phyloP scores from a whole-genome alignment of 2,329 filamentous ascomycete species.

The Colletotrichum sp. region DNA sequence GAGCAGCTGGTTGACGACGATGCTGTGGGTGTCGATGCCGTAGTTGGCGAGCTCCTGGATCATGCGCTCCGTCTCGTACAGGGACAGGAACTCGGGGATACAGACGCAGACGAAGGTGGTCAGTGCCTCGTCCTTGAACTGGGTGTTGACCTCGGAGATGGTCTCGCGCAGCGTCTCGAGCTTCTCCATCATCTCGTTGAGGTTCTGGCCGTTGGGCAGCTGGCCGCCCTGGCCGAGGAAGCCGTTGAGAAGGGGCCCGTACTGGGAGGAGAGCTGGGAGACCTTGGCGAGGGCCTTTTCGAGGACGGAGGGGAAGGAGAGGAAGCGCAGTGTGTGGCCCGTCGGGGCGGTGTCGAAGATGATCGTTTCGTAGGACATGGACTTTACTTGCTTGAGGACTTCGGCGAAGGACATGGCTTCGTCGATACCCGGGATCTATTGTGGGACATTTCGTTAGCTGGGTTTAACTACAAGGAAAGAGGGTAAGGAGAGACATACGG shows the following conservation, averaged over 20 bases:
- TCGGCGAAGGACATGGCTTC: constrained; percentile 99
- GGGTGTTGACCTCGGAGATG: constrained; percentile 93
- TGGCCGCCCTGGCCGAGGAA: constrained; percentile 79
- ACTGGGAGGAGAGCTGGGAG: constrained; percentile 90
- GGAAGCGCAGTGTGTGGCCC: constrained; percentile 96
- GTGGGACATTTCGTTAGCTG: neutral
- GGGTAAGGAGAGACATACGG: constrained; percentile 60
- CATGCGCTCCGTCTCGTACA: constrained; percentile 99
- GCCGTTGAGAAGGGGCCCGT: constrained; percentile 93
- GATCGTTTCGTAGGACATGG: constrained; percentile 97
- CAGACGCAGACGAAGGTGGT: constrained; percentile 99
- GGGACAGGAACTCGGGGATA: constrained; percentile 93
- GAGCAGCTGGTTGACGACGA: constrained; percentile 97
- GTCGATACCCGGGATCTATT: constrained; percentile 94
- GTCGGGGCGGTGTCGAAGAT: constrained; percentile 99
- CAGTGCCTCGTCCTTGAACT: constrained; percentile 96
- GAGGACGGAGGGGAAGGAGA: constrained; percentile 97
- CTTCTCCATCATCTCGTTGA: constrained; percentile 92
- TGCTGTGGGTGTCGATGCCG: constrained; percentile 93
- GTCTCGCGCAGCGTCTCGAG: constrained; percentile 93
- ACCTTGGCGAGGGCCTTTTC: constrained; percentile 99
- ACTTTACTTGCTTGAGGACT: constrained; percentile 99
- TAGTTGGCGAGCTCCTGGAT: constrained; percentile 96
- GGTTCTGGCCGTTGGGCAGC: constrained; percentile 89
- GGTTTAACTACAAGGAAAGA: neutral